Evolutionary conservation across 1,284 basidiomycete species (phyloP).

Genomic region (Gomphus bonarii): DNA sequence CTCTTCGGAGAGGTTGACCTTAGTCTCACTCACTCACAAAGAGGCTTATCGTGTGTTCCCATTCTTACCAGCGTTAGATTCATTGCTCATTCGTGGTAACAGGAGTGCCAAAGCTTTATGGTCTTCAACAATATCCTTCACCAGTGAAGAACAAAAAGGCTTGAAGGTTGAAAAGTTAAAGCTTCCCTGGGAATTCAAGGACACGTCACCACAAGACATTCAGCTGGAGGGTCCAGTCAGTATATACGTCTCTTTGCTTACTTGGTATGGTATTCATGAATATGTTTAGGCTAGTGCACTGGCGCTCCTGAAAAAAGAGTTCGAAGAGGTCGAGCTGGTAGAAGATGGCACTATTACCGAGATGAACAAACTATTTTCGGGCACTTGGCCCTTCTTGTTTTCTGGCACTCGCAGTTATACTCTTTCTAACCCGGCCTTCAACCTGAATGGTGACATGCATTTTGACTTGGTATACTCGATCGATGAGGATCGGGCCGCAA

Average conservation of each 20-base stretch:
- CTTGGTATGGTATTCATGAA: not conserved
- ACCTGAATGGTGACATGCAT: conserved; percentile 21
- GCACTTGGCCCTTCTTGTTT: conserved; percentile 22
- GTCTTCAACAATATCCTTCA: conserved; percentile 13
- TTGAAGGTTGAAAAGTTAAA: not conserved
- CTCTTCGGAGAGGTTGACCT: conserved; percentile 21
- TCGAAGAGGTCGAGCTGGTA: conserved; percentile 1
- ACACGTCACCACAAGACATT: not conserved
- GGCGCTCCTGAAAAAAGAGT: conserved; percentile 1
- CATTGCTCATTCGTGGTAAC: not conserved
- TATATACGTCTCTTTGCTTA: conserved; percentile 11
- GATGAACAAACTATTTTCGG: conserved; percentile 19
- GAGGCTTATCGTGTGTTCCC: conserved; percentile 17
- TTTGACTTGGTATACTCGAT: conserved; percentile 19
- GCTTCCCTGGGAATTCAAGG: not conserved
- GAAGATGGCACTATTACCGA: conserved; percentile 15
- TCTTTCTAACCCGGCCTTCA: conserved; percentile 25
- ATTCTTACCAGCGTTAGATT: not conserved
- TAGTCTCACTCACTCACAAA: conserved; percentile 16
- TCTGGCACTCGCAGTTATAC: conserved; percentile 19
- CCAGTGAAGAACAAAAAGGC: conserved; percentile 7
- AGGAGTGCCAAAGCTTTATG: conserved; percentile 17
- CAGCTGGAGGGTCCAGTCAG: not conserved
- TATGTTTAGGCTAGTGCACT: conserved; percentile 7
- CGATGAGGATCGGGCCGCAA: not conserved